Evolutionary conservation across 2,329 filamentous ascomycete species (phyloP), one percentile per base, ranked within the genome.

Genomic region (Diatrype stigma): DNA sequence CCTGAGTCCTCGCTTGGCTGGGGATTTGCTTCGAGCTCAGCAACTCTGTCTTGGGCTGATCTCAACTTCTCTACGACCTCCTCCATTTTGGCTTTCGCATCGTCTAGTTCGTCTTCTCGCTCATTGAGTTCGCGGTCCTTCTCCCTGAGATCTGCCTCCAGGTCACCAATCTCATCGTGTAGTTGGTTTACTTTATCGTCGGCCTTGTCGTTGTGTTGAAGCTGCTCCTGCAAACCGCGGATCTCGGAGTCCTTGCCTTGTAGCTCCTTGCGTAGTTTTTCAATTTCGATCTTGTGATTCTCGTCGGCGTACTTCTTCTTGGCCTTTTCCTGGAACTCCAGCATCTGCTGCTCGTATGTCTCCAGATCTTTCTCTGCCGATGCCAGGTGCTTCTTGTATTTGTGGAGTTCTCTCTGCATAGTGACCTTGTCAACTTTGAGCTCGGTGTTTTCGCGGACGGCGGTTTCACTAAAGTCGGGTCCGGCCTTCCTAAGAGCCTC

Each of bases 381-480:
- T 19, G 82, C 82, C 11, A 99, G 76, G 38, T 87, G 86, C 67
- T 96, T 97, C 67, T 89, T 89, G 73, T 93, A 94, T 57, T 85
- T 85, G 59, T 88, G 84, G 17, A 99, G 78, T 61, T 99, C 94
- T 53, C 86, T 83, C 66, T 94, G 86, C 82, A 97, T 88, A 0
- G 90, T 93, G 53, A 95, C 83, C 65, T 90, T 90, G 71, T 94
- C 65, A 52, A 96, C 91, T 69, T 97, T 97, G 49, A 99, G 82
- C 58, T 96, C 92, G 3, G 94, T 95, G 66, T 99, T 99, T 70
- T 99, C 94, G 66, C 89, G 90, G 26, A 99, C 75, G 3, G 93
- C 90, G 28, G 85, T 84, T 68, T 96, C 88, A 63, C 92, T 95
- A 74, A 92, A 94, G 50, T 92, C 90, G 7, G 90, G 91, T 1